Conservation (phyloP, 2,329 filamentous ascomycete species). For the Botryotinia calthae region DNA sequence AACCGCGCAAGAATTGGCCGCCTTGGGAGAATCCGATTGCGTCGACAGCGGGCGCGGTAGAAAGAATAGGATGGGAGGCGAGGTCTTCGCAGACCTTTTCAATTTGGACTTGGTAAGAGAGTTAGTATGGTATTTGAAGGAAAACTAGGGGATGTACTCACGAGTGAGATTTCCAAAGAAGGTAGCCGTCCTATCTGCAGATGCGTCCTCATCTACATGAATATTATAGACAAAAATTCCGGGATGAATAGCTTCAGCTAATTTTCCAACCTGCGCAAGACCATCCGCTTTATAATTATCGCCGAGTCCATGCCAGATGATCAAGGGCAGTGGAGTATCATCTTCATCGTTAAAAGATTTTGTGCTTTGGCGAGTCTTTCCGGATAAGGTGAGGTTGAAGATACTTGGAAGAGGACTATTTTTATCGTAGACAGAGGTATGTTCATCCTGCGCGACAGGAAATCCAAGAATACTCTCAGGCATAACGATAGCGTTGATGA, state of each 20-base stretch:
- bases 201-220: constrained; percentile 60
- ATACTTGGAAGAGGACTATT: constrained; percentile 14
- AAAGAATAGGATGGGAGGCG: constrained; percentile 72
- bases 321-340: constrained; percentile 75
- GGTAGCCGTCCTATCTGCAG: constrained; percentile 73
- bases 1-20: constrained; percentile 90
- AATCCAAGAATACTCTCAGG: constrained; percentile 18
- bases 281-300: constrained; percentile 77
- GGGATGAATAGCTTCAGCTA: constrained; percentile 71
- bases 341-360: constrained; percentile 38
- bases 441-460: neutral
- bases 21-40: constrained; percentile 94
- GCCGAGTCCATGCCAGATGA: constrained; percentile 88
- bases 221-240: constrained; percentile 83
- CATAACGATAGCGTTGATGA: constrained; percentile 27
- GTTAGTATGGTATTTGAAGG: neutral
- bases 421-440: constrained; percentile 5
- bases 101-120: constrained; percentile 54
- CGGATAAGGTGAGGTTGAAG: constrained; percentile 16
- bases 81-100: constrained; percentile 75
- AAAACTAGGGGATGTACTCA: neutral
- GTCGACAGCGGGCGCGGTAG: constrained; percentile 79
- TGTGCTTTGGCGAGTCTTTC: constrained; percentile 3
- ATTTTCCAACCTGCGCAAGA: constrained; percentile 65
- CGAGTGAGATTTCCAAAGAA: constrained; percentile 85